Evolutionary conservation across 306 rosid genomes (phyloP).

Genomic region (Cyamopsis tetragonoloba): DNA sequence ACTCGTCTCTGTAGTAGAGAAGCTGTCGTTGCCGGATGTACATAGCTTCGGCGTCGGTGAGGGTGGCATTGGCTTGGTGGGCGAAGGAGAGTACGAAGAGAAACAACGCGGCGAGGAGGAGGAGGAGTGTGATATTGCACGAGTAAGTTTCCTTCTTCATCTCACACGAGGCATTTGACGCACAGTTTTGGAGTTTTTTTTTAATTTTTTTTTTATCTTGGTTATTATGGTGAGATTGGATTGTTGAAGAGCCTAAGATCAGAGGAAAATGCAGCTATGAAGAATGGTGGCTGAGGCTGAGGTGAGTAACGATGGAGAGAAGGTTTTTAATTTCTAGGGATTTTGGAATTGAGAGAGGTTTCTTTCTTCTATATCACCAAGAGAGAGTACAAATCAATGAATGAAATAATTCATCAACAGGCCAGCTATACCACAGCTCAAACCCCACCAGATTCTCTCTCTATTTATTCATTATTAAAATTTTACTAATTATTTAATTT

Average conservation of each 20-base stretch:
- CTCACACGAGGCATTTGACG: conserved; percentile 62
- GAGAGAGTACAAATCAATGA: conserved; percentile 20
- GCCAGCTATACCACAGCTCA: conserved; percentile 94
- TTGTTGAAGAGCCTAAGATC: conserved; percentile 34
- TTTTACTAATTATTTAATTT: too few species aligned
- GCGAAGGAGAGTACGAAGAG: conserved; percentile 28
- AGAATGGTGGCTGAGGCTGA: background rate
- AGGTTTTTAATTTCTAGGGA: conserved; percentile 48
- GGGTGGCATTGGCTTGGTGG: conserved; percentile 35
- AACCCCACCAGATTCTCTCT: conserved; percentile 59
- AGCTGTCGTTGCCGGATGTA: conserved; percentile 66
- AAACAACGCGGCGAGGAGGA: conserved; percentile 30
- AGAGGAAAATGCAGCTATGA: conserved; percentile 25
- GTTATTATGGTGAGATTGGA: background rate
- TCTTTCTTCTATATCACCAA: background rate
- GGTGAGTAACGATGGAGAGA: background rate
- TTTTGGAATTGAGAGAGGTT: conserved; percentile 34
- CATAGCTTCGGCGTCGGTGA: conserved; percentile 42
- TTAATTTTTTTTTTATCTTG: background rate
- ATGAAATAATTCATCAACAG: conserved; percentile 40
- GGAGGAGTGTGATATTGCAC: conserved; percentile 8
- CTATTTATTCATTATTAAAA: too few species aligned
- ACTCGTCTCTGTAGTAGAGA: conserved; percentile 75
- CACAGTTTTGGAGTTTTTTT: conserved; percentile 30
- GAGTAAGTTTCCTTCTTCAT: conserved; percentile 58